A percentile compares a stretch with the other conserved stretches of the same genome.
phyloP scores from a whole-genome alignment of 805 yeast species.

The Brettanomyces custersianus region DNA sequence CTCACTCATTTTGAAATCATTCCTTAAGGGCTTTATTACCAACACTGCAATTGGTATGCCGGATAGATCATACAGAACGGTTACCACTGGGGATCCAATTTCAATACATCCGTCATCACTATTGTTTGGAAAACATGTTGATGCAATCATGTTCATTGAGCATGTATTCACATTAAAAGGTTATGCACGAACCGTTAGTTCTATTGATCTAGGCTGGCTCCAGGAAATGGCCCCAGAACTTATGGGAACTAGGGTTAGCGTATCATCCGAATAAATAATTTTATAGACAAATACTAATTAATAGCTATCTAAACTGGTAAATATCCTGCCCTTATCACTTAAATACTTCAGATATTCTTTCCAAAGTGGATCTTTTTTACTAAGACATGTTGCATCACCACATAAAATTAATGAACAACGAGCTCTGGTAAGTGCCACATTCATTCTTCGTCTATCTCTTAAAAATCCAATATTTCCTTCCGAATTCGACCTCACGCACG shows the following conservation, averaged over 20 bases:
- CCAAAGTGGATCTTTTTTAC: slow-evolving; percentile 41
- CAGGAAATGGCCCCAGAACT: slow-evolving; percentile 71
- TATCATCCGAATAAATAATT: neutral
- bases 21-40: slow-evolving; percentile 72
- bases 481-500: slow-evolving; percentile 66
- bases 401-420: slow-evolving; percentile 50
- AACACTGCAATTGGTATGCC: slow-evolving; percentile 94
- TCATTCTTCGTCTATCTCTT: slow-evolving; percentile 51
- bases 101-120: slow-evolving; percentile 87
- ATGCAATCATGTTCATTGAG: slow-evolving; percentile 90
- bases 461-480: slow-evolving; percentile 53
- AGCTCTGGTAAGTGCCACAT: slow-evolving; percentile 69
- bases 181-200: slow-evolving; percentile 83
- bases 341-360: slow-evolving; percentile 36
- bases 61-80: slow-evolving; percentile 84
- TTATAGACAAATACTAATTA: too few relatives aligned
- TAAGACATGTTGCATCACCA: slow-evolving; percentile 50
- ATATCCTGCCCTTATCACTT: too few relatives aligned
- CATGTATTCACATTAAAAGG: slow-evolving; percentile 90
- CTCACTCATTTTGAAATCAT: slow-evolving; percentile 61
- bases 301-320: too few relatives aligned
- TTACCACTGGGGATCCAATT: slow-evolving; percentile 73
- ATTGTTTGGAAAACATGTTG: slow-evolving; percentile 71
- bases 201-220: slow-evolving; percentile 75
- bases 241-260: slow-evolving; percentile 25